A percentile compares a stretch with the other conserved stretches of the same genome.
Conservation (phyloP, 177 flowering plant genomes). For the Vitis hybrid region DNA sequence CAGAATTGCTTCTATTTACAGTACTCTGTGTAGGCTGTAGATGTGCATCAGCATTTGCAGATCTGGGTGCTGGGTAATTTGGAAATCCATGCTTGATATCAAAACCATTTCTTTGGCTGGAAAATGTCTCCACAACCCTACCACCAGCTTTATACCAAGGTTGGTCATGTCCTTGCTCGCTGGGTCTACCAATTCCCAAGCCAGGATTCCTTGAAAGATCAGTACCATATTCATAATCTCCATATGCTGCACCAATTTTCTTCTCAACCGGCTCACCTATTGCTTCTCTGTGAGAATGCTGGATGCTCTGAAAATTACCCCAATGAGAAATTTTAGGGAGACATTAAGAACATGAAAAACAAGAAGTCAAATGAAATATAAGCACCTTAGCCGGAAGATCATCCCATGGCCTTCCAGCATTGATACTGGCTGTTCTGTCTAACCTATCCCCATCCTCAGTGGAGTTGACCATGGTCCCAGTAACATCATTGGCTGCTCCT, state of each 20-base stretch:
- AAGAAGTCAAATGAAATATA: slow-evolving; percentile 18
- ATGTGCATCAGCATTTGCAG: slow-evolving; percentile 32
- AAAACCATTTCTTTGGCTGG: slow-evolving; percentile 54
- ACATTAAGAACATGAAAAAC: background rate
- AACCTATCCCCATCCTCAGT: slow-evolving; percentile 41
- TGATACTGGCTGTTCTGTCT: slow-evolving; percentile 33
- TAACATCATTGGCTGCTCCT: slow-evolving; percentile 31
- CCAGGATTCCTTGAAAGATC: slow-evolving; percentile 49
- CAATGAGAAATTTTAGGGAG: slow-evolving; percentile 5
- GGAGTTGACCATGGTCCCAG: slow-evolving; percentile 30
- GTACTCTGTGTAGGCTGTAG: slow-evolving; percentile 22
- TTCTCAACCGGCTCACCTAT: slow-evolving; percentile 49
- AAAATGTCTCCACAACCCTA: slow-evolving; percentile 31
- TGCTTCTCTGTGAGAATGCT: slow-evolving; percentile 46
- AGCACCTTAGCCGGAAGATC: slow-evolving; percentile 39
- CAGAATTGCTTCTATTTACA: slow-evolving; percentile 34
- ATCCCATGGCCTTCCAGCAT: slow-evolving; percentile 47
- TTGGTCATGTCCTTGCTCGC: slow-evolving; percentile 42
- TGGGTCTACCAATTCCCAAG: slow-evolving; percentile 35
- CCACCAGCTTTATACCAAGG: slow-evolving; percentile 47
- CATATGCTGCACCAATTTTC: slow-evolving; percentile 38
- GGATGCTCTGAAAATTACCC: slow-evolving; percentile 34
- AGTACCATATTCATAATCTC: slow-evolving; percentile 52
- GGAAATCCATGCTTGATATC: slow-evolving; percentile 37
- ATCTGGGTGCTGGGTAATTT: slow-evolving; percentile 30